Evolutionary conservation across 2,329 filamentous ascomycete genomes (phyloP), one percentile per base, ranked within the genome.

Genomic region (Trichoderma brevicompactum): DNA sequence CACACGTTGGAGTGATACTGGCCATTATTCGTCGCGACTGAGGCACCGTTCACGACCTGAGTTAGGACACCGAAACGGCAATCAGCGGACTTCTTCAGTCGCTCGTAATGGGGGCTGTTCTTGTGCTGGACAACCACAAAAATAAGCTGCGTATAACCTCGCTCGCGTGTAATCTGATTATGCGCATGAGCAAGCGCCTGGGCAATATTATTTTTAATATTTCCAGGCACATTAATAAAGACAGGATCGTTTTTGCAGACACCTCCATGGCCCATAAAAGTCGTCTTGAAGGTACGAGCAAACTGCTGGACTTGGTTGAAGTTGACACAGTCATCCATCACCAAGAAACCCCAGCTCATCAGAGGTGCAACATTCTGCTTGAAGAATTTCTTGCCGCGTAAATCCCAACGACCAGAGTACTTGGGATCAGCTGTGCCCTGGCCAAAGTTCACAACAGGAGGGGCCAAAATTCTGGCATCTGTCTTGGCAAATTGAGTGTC

Each of bases 1-100:
- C 88, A 86, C 0, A 99, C 92, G 68, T 99, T 99, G 1, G 92
- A 95, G 72, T 92, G 90, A 77, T 98, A 98, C 72, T 99, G 95
- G 0, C 84, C 84, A 23, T 90, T 87, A 15, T 85, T 86, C 74
- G 89, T 90, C 43, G 79, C 72, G 0, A 94, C 91, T 66, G 96
- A 90, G 0, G 79, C 79, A 2, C 82, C 80, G 69, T 93, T 89
- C n/a, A 98, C 74, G 68, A 94, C 90, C 74, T 98, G 95, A 0
- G 92, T 92, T 0, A 92, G 83, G 13, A 94, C 85, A n/a, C 90
- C 93, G 69, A 88, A 94, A 40, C 92, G 89, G 73, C 92, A 94
- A 70, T 99, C 95, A 67, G 87, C 89, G 32, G 87, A 92, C 78
- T 94, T 94, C 86, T 99, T 99, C 75, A 98, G 85, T 0, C 92